Evolutionary conservation across 306 rosid species (phyloP).

Genomic region (Alnus rubra): DNA sequence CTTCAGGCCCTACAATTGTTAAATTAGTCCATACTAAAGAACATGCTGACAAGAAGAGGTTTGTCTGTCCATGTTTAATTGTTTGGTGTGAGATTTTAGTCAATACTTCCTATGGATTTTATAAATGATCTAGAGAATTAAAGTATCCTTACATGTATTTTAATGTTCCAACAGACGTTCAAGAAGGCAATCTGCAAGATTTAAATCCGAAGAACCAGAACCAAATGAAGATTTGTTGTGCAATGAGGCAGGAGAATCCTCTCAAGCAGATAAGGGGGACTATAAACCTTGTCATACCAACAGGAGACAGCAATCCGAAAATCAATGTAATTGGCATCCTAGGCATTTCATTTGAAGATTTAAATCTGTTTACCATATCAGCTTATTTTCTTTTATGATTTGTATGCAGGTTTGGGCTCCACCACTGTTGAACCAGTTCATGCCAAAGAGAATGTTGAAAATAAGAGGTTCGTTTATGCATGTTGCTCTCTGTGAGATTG

Average conservation of each 20-base stretch:
- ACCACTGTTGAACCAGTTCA: conserved; percentile 38
- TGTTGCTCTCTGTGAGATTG: conserved; percentile 16
- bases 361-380: conserved; percentile 5
- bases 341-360: conserved; percentile 9
- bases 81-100: conserved; percentile 10
- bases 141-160: conserved; percentile 14
- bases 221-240: conserved; percentile 29
- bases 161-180: conserved; percentile 43
- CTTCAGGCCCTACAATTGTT: conserved; percentile 35
- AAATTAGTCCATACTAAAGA: conserved; percentile 32
- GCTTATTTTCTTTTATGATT: conserved; percentile 22
- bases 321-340: conserved; percentile 47
- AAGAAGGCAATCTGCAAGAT: conserved; percentile 53
- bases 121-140: conserved; percentile 18
- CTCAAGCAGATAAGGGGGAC: conserved; percentile 29
- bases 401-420: conserved; percentile 58
- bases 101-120: conserved; percentile 26
- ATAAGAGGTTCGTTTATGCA: conserved; percentile 52
- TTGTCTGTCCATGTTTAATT: conserved; percentile 19
- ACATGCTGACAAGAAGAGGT: conserved; percentile 60
- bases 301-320: conserved; percentile 46
- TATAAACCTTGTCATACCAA: conserved; percentile 30
- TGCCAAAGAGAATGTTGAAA: conserved; percentile 34
- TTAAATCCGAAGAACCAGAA: conserved; percentile 40
- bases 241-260: conserved; percentile 38